These are phyloP conservation scores for Pseudofabraea citricarpa DNA, from an alignment of 2,329 filamentous ascomycete species.

Conservation along the genomic window DNA sequence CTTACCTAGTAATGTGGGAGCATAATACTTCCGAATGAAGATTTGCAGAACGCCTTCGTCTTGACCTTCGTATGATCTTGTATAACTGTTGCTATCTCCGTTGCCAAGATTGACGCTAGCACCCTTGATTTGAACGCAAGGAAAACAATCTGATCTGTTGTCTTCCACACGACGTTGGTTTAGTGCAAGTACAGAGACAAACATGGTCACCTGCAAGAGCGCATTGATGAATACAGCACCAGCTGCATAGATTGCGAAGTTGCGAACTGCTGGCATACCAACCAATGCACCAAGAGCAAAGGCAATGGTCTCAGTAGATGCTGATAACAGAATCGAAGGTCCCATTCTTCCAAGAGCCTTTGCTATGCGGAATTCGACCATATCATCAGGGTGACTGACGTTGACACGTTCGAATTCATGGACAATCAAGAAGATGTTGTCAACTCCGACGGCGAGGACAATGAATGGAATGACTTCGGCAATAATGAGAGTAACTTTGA, in stretches of 20 bases:
- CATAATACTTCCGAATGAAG: constrained; percentile 88
- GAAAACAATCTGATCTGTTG: constrained; percentile 85
- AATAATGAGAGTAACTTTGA: constrained; percentile 96
- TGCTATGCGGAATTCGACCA: constrained; percentile 80
- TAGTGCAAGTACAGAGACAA: constrained; percentile 82
- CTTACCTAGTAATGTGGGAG: constrained; percentile 73
- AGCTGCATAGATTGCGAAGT: constrained; percentile 94
- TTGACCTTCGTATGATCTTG: constrained; percentile 44
- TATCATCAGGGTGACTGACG: constrained; percentile 80
- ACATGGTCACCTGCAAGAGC: constrained; percentile 94
- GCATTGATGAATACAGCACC: constrained; percentile 97
- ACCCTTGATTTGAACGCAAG: constrained; percentile 76
- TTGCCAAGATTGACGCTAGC: constrained; percentile 62
- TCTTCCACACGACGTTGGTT: constrained; percentile 91
- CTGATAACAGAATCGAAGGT: constrained; percentile 91
- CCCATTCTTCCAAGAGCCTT: constrained; percentile 93
- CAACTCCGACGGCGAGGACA: constrained; percentile 91
- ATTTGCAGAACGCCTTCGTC: constrained; percentile 80
- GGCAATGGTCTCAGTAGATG: constrained; percentile 88
- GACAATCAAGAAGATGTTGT: constrained; percentile 98
- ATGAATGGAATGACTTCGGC: constrained; percentile 98
- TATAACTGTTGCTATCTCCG: constrained; percentile 50
- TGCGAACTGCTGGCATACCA: constrained; percentile 95
- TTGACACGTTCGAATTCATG: constrained; percentile 98
- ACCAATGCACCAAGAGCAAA: constrained; percentile 92